These are phyloP conservation scores for Macaranga tanarius DNA, from an alignment of 441 rosid genomes.

Conservation along the genomic window DNA sequence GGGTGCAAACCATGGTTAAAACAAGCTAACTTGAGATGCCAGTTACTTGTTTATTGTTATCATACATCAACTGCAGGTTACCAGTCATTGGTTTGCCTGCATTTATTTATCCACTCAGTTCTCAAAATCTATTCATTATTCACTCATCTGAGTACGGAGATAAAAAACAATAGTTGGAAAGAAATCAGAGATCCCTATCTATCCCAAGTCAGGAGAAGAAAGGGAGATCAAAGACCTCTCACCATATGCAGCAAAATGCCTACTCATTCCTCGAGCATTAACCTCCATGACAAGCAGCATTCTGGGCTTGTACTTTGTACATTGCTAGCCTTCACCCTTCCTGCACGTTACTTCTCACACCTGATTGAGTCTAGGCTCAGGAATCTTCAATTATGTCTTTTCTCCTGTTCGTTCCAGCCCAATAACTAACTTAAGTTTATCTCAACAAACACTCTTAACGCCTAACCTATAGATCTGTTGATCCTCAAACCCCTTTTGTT, in stretches of 20 bases:
- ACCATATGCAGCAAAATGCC: conserved; percentile 30
- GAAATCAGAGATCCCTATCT: conserved; percentile 29
- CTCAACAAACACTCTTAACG: not conserved
- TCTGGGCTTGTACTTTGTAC: conserved; percentile 22
- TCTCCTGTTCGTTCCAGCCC: not conserved
- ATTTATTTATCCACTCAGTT: not conserved
- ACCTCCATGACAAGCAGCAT: conserved; percentile 33
- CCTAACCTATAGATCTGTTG: not conserved
- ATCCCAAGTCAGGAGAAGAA: conserved; percentile 27
- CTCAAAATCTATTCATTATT: not conserved
- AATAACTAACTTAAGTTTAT: conserved; percentile 6
- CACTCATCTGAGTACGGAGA: conserved; percentile 1
- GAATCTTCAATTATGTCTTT: conserved; percentile 10
- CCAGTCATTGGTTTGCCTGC: not conserved
- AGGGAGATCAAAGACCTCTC: conserved; percentile 36
- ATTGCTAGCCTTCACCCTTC: conserved; percentile 26
- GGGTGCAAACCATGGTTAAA: not conserved
- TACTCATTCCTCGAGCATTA: conserved; percentile 22
- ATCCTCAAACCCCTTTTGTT: not conserved
- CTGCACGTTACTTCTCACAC: conserved; percentile 12
- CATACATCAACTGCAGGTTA: not conserved
- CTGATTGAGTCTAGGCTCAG: conserved; percentile 16
- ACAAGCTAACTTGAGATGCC: not conserved
- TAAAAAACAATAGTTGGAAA: conserved; percentile 13
- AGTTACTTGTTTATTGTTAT: not conserved